Evolutionary conservation across 1,284 basidiomycete species (phyloP).

Genomic region (Melampsora abietis-canadensis): DNA sequence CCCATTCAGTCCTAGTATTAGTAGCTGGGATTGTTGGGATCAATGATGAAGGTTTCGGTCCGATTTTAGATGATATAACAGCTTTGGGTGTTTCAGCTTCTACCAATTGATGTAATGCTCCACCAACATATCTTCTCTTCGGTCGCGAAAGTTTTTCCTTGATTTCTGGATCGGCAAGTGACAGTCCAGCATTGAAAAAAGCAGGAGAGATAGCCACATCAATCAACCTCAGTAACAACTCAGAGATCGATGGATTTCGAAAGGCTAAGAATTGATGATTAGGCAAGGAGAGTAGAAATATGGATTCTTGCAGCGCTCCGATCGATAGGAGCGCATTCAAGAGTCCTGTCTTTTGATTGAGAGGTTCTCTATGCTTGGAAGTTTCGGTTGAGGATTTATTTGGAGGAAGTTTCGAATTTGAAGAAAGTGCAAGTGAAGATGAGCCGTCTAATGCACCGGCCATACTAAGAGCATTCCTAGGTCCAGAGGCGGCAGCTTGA

Average conservation of each 20-base stretch:
- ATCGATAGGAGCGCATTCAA: slow-evolving; percentile 77
- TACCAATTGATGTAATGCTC: slow-evolving; percentile 50
- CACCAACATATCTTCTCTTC: slow-evolving; percentile 29
- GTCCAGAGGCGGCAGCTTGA: slow-evolving; percentile 19
- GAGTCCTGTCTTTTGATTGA: slow-evolving; percentile 79
- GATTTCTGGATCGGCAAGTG: background rate
- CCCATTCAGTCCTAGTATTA: slow-evolving; percentile 66
- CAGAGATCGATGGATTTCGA: slow-evolving; percentile 67
- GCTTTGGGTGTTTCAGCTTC: slow-evolving; percentile 61
- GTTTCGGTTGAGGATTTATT: slow-evolving; percentile 1
- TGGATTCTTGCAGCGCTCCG: slow-evolving; percentile 73
- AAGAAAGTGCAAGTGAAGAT: slow-evolving; percentile 46
- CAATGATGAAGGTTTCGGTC: slow-evolving; percentile 61
- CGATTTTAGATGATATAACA: slow-evolving; percentile 58
- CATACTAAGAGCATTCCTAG: slow-evolving; percentile 31
- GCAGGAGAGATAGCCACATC: slow-evolving; percentile 58
- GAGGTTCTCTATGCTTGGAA: slow-evolving; percentile 56
- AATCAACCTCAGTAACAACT: slow-evolving; percentile 72
- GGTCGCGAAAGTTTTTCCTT: slow-evolving; percentile 14
- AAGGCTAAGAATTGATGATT: slow-evolving; percentile 63
- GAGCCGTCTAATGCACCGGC: slow-evolving; percentile 42
- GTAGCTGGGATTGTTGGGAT: slow-evolving; percentile 60
- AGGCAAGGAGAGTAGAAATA: slow-evolving; percentile 81
- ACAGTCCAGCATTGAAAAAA: slow-evolving; percentile 14
- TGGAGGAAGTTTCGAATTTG: background rate